Evolutionary conservation across 2,329 filamentous ascomycete species (phyloP).

Genomic region (Botrytis paeoniae): DNA sequence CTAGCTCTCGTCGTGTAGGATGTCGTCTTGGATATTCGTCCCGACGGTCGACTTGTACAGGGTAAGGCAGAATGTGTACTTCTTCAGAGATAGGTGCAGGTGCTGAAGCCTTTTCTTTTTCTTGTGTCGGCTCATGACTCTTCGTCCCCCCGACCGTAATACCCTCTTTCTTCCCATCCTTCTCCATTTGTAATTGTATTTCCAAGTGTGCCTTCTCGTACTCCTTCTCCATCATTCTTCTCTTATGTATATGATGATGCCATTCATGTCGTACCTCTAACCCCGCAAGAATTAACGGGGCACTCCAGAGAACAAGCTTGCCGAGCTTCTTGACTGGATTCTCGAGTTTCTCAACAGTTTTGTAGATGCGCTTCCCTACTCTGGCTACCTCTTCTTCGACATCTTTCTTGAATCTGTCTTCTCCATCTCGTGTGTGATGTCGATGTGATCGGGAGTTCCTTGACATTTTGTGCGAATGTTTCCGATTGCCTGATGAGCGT

Average conservation of each 20-base stretch:
- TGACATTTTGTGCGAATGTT: not conserved
- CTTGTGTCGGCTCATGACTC: not conserved
- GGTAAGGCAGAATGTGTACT: not conserved
- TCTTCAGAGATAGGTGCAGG: not conserved
- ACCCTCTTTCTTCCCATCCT: conserved; percentile 1
- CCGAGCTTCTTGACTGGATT: conserved; percentile 18
- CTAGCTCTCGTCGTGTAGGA: not conserved
- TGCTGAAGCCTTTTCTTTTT: not conserved
- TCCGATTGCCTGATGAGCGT: not conserved
- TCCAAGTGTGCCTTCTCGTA: conserved; percentile 21
- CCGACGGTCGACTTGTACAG: not conserved
- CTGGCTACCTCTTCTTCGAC: not conserved
- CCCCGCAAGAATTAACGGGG: conserved; percentile 10
- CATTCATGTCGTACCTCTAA: conserved; percentile 17
- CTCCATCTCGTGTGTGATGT: not conserved
- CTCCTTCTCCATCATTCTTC: conserved; percentile 20
- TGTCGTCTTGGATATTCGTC: not conserved
- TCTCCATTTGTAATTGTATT: conserved; percentile 13
- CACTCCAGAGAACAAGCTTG: conserved; percentile 15
- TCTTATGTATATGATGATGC: conserved; percentile 17
- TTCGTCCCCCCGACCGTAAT: not conserved
- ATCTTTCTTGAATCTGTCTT: not conserved
- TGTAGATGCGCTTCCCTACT: not conserved
- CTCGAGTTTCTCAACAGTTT: conserved; percentile 13
- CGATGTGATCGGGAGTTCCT: not conserved